phyloP scores from a whole-genome alignment of 805 yeast species.

The Starmerella riodocensis region DNA sequence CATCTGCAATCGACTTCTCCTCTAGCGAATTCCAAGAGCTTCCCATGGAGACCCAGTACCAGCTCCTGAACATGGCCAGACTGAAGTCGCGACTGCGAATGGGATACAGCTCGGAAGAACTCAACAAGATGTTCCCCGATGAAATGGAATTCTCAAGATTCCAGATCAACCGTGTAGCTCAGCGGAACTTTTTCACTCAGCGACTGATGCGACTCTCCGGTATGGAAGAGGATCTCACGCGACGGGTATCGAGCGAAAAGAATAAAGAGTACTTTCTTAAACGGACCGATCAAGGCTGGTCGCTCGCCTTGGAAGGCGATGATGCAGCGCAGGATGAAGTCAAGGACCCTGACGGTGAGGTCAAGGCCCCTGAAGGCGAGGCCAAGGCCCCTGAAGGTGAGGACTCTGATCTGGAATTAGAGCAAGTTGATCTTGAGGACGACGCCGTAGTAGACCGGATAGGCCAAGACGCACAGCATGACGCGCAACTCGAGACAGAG shows the following conservation, averaged over 20 bases:
- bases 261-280: conserved; percentile 63
- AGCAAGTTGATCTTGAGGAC: neutral
- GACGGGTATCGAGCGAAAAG: conserved; percentile 72
- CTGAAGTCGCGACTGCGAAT: conserved; percentile 77
- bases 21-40: conserved; percentile 62
- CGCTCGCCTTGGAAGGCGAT: conserved; percentile 44
- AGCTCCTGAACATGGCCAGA: conserved; percentile 70
- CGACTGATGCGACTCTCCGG: conserved; percentile 73
- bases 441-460: too few relatives aligned
- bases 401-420: neutral
- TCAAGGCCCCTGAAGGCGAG: neutral
- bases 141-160: conserved; percentile 83
- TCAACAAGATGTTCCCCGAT: conserved; percentile 67
- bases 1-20: conserved; percentile 57
- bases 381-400: neutral
- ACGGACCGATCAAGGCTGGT: conserved; percentile 73
- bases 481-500: conserved; percentile 1
- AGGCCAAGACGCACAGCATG: neutral
- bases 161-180: conserved; percentile 85
- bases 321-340: conserved; percentile 1
- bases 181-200: conserved; percentile 83
- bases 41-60: conserved; percentile 80
- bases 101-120: conserved; percentile 89
- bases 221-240: conserved; percentile 38
- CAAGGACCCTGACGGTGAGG: neutral